Evolutionary conservation across 306 rosid genomes (phyloP).

Genomic region (Corylus americana): DNA sequence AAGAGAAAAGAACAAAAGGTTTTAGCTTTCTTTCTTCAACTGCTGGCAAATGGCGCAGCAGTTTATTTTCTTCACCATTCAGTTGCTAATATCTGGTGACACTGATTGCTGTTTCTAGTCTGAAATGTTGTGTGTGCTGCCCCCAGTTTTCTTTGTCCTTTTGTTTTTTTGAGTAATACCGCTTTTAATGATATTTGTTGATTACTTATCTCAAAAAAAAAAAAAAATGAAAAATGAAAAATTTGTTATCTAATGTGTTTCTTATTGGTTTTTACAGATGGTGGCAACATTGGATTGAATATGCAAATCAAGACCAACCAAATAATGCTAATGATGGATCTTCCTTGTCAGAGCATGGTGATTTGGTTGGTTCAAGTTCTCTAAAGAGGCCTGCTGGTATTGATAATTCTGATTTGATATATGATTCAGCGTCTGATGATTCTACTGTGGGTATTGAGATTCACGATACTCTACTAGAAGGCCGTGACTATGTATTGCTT

Average conservation of each 20-base stretch:
- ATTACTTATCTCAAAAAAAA: too few relatives aligned
- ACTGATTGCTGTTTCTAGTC: not conserved
- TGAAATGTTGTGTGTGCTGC: not conserved
- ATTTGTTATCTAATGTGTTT: slow-evolving; percentile 7
- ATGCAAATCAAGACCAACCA: slow-evolving; percentile 90
- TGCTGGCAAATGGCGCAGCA: not conserved
- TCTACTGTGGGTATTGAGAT: slow-evolving; percentile 55
- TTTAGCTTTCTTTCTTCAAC: not conserved
- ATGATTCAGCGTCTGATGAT: slow-evolving; percentile 62
- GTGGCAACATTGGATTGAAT: slow-evolving; percentile 99
- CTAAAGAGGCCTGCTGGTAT: slow-evolving; percentile 74
- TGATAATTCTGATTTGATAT: slow-evolving; percentile 87
- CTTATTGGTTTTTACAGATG: slow-evolving; percentile 57
- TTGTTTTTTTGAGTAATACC: not conserved
- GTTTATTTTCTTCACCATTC: not conserved
- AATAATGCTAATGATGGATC: slow-evolving; percentile 65
- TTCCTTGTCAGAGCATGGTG: slow-evolving; percentile 63
- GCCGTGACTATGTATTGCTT: slow-evolving; percentile 92
- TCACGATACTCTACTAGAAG: slow-evolving; percentile 85
- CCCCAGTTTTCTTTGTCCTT: not conserved
- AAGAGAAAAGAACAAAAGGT: not conserved
- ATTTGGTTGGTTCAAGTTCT: slow-evolving; percentile 55
- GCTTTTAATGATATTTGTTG: too few relatives aligned
- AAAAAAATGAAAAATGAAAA: not conserved
- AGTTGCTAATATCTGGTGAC: not conserved